Base-by-base conservation (phyloP, 2,329 filamentous ascomycete genomes). In the Fusarium sp. region DNA sequence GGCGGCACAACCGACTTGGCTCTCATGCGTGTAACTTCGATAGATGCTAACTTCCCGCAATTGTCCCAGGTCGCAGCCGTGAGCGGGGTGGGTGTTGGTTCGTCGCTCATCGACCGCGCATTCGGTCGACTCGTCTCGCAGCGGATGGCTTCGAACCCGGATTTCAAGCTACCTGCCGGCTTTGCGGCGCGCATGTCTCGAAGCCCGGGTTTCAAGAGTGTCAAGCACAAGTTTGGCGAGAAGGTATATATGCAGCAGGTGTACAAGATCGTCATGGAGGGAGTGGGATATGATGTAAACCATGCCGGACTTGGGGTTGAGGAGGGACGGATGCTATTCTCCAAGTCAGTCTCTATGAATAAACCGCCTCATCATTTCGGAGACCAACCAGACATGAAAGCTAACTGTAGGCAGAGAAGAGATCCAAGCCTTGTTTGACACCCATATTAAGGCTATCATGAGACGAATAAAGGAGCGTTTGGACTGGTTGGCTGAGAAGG, bases 1-100 rank as follows among this genome's bases (percentile, higher is more conserved):
- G 84, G 83, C 5, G 83, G 84, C 2, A 86, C 83, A 0, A 85
- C 83, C 1, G 83, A 85, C 62, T 76, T 84, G 8, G 81, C 83
- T 1, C 71, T 85, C 13, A 83, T 84, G 78, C 77, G 82, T 18
- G 78, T 83, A n/a, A 76, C 69, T 18, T 81, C 69, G 52, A 77
- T 67, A 0, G 68, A 79, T 16, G 44, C 63, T 2, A 53, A 62
- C 1, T 72, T 66, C 16, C 78, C 78, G 3, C 75, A 77, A 16
- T 71, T 82, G 60, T 74, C 78, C 7, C 77, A 81, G 53, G 76
- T 82, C 13, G 71, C 77, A 0, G 76, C 78, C 7, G 83, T 86
- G 9, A 80, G 80, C 15, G 84, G 84, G n/a, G 77, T 84, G 6
- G 83, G 83, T 0, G 83, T 85, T 27, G 83, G 84, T 0, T 80